A percentile compares a stretch with the other conserved stretches of the same genome.
These are phyloP conservation scores for Trypanosoma boissoni DNA, from an alignment of 208 protist genomes.

Conservation along the genomic window DNA sequence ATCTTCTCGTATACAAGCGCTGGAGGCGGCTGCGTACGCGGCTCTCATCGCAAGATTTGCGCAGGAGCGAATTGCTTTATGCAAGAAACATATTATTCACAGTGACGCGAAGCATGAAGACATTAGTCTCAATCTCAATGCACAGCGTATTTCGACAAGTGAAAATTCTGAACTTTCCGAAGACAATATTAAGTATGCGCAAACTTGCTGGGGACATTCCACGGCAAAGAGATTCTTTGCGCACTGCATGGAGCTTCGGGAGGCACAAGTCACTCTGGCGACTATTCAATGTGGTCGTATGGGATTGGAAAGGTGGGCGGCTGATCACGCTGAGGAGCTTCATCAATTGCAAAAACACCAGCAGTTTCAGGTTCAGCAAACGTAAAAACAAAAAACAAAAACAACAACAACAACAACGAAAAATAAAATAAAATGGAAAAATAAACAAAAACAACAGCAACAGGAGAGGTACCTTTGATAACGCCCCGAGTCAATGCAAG, in stretches of 20 bases:
- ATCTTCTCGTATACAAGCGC: conserved; percentile 39
- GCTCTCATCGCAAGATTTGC: conserved; percentile 33
- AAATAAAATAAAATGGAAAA: conserved; percentile 14
- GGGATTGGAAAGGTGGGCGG: conserved; percentile 47
- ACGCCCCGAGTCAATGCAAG: no score
- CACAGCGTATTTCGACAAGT: conserved; percentile 23
- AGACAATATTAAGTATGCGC: conserved; percentile 53
- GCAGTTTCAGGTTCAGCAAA: background rate
- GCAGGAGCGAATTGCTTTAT: conserved; percentile 33
- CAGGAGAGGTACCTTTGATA: background rate
- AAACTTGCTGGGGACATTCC: conserved; percentile 62
- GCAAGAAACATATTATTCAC: conserved; percentile 26
- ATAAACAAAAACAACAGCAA: background rate
- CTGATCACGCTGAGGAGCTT: conserved; percentile 6
- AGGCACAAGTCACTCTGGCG: conserved; percentile 46
- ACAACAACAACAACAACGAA: conserved; percentile 4
- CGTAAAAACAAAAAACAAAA: conserved; percentile 2
- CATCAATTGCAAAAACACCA: background rate
- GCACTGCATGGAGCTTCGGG: conserved; percentile 63
- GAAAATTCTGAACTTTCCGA: conserved; percentile 42
- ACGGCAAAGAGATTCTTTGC: conserved; percentile 74
- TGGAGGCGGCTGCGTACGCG: conserved; percentile 48
- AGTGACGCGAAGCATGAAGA: conserved; percentile 32
- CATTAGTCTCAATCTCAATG: conserved; percentile 51
- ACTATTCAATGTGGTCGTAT: conserved; percentile 33